phyloP scores from a whole-genome alignment of 306 rosid genomes.

The Casuarina cunninghamiana region DNA sequence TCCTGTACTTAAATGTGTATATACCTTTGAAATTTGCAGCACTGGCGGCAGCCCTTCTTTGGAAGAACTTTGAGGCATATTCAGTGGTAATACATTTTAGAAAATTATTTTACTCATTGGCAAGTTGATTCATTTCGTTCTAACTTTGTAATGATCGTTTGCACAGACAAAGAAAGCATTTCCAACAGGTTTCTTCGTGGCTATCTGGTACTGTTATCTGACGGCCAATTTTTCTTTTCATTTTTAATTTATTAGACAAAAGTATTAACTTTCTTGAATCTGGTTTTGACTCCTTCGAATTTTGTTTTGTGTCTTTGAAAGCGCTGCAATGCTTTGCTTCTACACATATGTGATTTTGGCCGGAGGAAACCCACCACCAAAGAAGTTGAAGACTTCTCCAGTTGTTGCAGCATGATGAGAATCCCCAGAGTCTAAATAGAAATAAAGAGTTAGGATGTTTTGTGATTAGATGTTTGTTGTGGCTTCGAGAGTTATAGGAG shows the following conservation, averaged over 20 bases:
- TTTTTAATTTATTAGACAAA: constrained; percentile 4
- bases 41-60: constrained; percentile 60
- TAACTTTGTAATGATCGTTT: constrained; percentile 6
- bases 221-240: constrained; percentile 1
- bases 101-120: constrained; percentile 3
- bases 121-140: constrained; percentile 10
- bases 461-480: constrained; percentile 25
- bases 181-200: constrained; percentile 66
- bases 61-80: constrained; percentile 78
- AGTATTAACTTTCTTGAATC: neutral
- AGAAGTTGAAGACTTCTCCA: constrained; percentile 71
- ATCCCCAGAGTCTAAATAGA: constrained; percentile 17
- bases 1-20: neutral
- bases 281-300: constrained; percentile 17
- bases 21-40: constrained; percentile 43
- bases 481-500: constrained; percentile 21
- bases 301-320: constrained; percentile 17
- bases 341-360: constrained; percentile 67
- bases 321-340: constrained; percentile 95
- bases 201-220: constrained; percentile 49
- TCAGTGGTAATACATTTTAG: constrained; percentile 49
- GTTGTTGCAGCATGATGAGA: constrained; percentile 47
- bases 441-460: constrained; percentile 2
- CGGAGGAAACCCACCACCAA: constrained; percentile 96
- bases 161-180: constrained; percentile 76